Evolutionary conservation across 2,329 filamentous ascomycete species (phyloP), one percentile per base, ranked within the genome.

Genomic region (Dothiorella sarmentorum): DNA sequence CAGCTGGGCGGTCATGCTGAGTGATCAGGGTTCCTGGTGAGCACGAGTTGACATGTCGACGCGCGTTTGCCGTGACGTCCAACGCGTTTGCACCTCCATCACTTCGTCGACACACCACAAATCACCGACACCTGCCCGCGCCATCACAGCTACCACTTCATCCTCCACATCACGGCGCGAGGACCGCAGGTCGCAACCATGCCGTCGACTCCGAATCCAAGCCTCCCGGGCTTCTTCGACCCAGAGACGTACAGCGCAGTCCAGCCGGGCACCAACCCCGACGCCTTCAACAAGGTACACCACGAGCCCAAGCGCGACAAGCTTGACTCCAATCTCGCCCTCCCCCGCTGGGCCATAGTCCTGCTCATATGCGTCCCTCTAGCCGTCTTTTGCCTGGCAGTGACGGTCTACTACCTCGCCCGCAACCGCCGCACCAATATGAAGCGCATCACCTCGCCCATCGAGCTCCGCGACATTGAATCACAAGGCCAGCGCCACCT

Each of bases 241-340:
- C 52, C 52, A 13, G 52, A 56, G 7, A 17, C 27, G 7, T 56
- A 56, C 52, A 56, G 38, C 18, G 9, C 22, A 17, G 29, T 56
- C 11, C 37, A 17, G 26, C 51, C 49, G n/a, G 49, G 49, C 22
- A 53, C 49, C 4, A 7, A 53, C 35, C 49, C 37, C 17, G 26
- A 31, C 7, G 37, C 38, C 15, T 56, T 43, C 52, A 17, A 35
- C 15, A 24, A 13, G 22, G 26, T 31, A 6, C 38, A 56, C 52
- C 22, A 44, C 18, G 37, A 24, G 18, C 38, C 38, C 1, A 56
- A 37, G 49, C 35, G 35, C 49, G 22, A 27, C 15, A 11, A 31
- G 7, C 13, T 18, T 4, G 49, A 42, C 24, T 18, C 17, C 4
- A 40, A 29, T 7, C n/a, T 53, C 5, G n/a, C 35, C 1, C 1